A percentile compares a stretch with the other conserved stretches of the same genome.
phyloP scores from a whole-genome alignment of 1,139 yeast species.

The Petasospora rhodanensis region DNA sequence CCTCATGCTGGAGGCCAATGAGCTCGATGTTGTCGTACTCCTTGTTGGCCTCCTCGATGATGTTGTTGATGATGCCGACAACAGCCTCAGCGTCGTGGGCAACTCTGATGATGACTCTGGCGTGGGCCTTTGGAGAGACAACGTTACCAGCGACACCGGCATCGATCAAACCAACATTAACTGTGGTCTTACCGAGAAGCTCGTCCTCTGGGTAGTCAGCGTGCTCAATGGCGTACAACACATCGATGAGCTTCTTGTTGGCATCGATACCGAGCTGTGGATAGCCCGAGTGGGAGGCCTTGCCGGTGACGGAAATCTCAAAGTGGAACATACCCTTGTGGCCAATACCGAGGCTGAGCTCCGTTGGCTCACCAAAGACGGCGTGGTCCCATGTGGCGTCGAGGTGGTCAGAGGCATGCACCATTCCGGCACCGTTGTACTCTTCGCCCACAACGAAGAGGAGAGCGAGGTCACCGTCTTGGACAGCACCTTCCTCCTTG shows the following conservation, averaged over 20 bases:
- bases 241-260: slow-evolving; percentile 49
- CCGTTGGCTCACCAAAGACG: slow-evolving; percentile 75
- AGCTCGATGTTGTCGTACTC: slow-evolving; percentile 19
- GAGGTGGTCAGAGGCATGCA: slow-evolving; percentile 34
- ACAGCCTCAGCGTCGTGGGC: slow-evolving; percentile 44
- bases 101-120: slow-evolving; percentile 48
- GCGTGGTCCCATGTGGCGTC: slow-evolving; percentile 55
- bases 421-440: slow-evolving; percentile 60
- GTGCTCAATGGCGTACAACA: slow-evolving; percentile 37
- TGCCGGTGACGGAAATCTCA: slow-evolving; percentile 45
- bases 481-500: slow-evolving; percentile 27
- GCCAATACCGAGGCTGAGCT: slow-evolving; percentile 61
- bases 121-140: slow-evolving; percentile 54
- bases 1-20: slow-evolving; percentile 28
- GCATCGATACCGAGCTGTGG: slow-evolving; percentile 68
- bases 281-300: slow-evolving; percentile 65
- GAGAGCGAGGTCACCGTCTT: slow-evolving; percentile 53
- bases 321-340: slow-evolving; percentile 56
- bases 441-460: slow-evolving; percentile 71
- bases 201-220: slow-evolving; percentile 44
- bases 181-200: slow-evolving; percentile 55
- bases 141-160: slow-evolving; percentile 66
- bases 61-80: slow-evolving; percentile 31
- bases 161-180: slow-evolving; percentile 53
- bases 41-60: slow-evolving; percentile 33